These are phyloP conservation scores for Puccinellia tenuiflora DNA, from an alignment of 176 grass and related monocot genomes.

Conservation along the genomic window DNA sequence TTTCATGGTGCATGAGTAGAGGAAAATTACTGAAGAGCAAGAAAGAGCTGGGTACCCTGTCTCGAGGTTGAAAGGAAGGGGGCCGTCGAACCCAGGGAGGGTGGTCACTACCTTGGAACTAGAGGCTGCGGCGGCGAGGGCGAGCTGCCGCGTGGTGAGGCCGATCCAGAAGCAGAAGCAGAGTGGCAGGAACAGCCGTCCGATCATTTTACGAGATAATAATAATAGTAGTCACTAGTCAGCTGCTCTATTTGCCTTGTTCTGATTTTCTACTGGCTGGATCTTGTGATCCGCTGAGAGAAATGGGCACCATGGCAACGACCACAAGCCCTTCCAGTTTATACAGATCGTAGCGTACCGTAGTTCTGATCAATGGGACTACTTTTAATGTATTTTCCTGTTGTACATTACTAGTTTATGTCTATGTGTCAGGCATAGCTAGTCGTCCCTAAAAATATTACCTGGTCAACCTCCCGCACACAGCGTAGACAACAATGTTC, in stretches of 20 bases:
- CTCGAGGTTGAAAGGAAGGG: conserved; percentile 49
- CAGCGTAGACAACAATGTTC: too few species aligned
- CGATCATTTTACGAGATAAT: neutral
- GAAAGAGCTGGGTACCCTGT: conserved; percentile 29
- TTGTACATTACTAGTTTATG: neutral
- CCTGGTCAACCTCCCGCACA: neutral
- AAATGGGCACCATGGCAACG: neutral
- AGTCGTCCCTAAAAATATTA: neutral
- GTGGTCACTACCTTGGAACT: conserved; percentile 24
- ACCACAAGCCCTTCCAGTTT: neutral
- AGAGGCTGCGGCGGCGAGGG: neutral
- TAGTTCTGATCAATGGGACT: neutral
- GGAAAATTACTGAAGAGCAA: neutral
- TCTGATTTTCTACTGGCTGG: neutral
- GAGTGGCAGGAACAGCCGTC: neutral
- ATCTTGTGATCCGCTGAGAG: neutral
- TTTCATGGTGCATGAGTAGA: too few species aligned
- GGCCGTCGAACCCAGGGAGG: conserved; percentile 47
- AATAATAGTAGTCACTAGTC: neutral
- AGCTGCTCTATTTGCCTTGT: neutral
- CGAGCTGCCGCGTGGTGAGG: neutral
- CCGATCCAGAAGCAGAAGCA: neutral
- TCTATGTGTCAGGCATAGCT: neutral
- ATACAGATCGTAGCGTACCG: neutral
- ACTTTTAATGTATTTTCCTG: neutral